Evolutionary conservation across 164 flowering plant species (phyloP), one percentile per base, ranked within the genome.

Genomic region (Stephania cephalantha): DNA sequence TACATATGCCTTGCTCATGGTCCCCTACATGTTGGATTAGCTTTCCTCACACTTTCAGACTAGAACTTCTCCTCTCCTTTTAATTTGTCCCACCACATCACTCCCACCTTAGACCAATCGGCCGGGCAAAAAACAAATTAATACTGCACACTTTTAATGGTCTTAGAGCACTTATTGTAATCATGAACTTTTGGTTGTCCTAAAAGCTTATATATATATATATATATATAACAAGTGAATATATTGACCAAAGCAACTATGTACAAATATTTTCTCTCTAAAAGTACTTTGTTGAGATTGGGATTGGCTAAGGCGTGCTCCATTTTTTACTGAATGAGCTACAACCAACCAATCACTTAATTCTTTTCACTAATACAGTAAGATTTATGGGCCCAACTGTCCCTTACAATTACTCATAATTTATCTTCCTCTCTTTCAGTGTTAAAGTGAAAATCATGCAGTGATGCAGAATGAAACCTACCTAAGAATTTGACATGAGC

Each of bases 251-350:
- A 9, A 48, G 53, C 55, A 50, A 50, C 55, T 10, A 50, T 50
- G 42, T 35, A 50, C 11, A 50, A 9, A 50, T 50, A 50, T 50
- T 50, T 50, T 11, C 55, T 50, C 42, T 35, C 42, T 0, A 50
- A 10, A 22, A 13, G 15, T 29, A 46, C 35, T 22, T 48, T 13
- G 10, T 31, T 75, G 50, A 35, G 42, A 20, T 52, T 75, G 66
- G 48, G 42, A 20, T 52, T 75, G 66, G 48, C 22, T 31, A 52
- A 75, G 71, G 72, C 72, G 72, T 75, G 77, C 77, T 46, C 68
- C 8, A 52, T 71, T 68, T 71, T 68, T 75, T 75, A 42, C 72
- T 69, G 77, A 65, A 15, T 68, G 67, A 55, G 61, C 29, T 18
- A 58, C 20, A 53, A 9, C 22, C 44, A 18, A n/a, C 5, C 25